Base-by-base conservation (phyloP, 768 basidiomycete genomes). In the Boletus patriciae region DNA sequence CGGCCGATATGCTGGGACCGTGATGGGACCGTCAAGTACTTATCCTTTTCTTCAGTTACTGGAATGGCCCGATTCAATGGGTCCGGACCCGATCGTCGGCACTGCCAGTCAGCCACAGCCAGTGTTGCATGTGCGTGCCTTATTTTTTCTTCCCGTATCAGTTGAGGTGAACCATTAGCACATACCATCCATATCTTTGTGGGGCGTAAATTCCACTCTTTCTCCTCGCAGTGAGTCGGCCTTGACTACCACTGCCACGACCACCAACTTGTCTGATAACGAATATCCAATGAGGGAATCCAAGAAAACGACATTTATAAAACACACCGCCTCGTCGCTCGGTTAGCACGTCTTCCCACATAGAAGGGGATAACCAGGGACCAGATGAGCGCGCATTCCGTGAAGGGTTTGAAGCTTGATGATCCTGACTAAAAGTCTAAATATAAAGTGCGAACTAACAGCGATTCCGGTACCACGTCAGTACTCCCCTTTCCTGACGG, bases 371-470 rank as follows among this genome's bases (percentile, higher is more conserved):
- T 65, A 65, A 55, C 37, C 36, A 55, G 60, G 60, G 31, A 23
- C 19, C 47, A 44, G 47, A 52, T 23, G 33, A 43, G 36, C 45
- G 57, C 12, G 46, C 3, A 52, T 53, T 50, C 55, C 46, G 21
- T 59, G 61, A 55, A 56, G 51, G 53, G 55, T 13, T 38, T 57
- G 43, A 56, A 38, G 25, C 51, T 46, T 57, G 67, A 57, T 46
- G 59, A 62, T 56, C 59, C 55, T 64, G 67, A 52, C 44, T 59
- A 59, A 63, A 66, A 68, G 66, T 61, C 59, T 61, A 70, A 63
- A 70, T 65, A 70, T 65, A 52, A 56, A 58, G 61, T 50, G 27
- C 34, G 33, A 29, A 44, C 31, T 31, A 34, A 50, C 37, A 31
- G 43, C 18, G 18, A 44, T 43, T 36, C 12, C 50, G 41, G 40